These are phyloP conservation scores for Beauveria rudraprayagi DNA, from an alignment of 2,329 filamentous ascomycete genomes.

Conservation along the genomic window DNA sequence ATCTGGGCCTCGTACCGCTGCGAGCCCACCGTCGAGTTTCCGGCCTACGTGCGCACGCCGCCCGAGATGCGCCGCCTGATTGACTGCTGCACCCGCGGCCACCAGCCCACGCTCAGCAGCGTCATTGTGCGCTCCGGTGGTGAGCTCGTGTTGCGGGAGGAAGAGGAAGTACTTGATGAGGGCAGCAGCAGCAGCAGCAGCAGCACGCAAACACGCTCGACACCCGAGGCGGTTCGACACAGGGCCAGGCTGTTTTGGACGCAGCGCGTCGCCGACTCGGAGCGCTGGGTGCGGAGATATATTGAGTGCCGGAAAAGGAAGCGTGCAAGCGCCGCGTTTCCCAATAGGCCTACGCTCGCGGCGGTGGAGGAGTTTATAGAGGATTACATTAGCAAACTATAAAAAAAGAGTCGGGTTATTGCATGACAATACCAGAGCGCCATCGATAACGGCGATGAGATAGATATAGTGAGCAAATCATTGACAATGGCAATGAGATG, in stretches of 20 bases:
- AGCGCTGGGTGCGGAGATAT: conserved; percentile 37
- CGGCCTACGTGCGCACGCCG: conserved; percentile 38
- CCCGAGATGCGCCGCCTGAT: conserved; percentile 41
- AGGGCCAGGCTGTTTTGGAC: conserved; percentile 41
- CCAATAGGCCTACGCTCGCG: neutral
- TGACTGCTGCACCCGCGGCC: conserved; percentile 43
- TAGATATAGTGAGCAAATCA: too few species aligned
- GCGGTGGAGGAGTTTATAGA: neutral
- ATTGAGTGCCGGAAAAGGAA: conserved; percentile 15
- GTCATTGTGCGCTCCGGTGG: conserved; percentile 37
- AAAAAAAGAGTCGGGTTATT: too few species aligned
- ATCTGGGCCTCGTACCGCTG: conserved; percentile 52
- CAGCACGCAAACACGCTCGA: conserved; percentile 18
- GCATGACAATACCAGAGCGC: too few species aligned
- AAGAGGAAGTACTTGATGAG: conserved; percentile 11
- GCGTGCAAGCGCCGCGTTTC: neutral
- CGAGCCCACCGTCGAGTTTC: conserved; percentile 50
- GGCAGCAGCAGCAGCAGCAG: conserved; percentile 20
- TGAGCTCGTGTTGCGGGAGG: conserved; percentile 35
- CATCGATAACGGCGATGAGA: too few species aligned
- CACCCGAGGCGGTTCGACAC: conserved; percentile 26
- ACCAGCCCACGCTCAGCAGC: conserved; percentile 35
- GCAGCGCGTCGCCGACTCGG: conserved; percentile 38
- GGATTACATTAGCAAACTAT: neutral
- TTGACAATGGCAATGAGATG: too few species aligned